Percentiles rank a stretch among this genome's conserved stretches.
These are phyloP conservation scores for Trypethelium eluteriae DNA, from an alignment of 495 filamentous ascomycete genomes.

Conservation along the genomic window DNA sequence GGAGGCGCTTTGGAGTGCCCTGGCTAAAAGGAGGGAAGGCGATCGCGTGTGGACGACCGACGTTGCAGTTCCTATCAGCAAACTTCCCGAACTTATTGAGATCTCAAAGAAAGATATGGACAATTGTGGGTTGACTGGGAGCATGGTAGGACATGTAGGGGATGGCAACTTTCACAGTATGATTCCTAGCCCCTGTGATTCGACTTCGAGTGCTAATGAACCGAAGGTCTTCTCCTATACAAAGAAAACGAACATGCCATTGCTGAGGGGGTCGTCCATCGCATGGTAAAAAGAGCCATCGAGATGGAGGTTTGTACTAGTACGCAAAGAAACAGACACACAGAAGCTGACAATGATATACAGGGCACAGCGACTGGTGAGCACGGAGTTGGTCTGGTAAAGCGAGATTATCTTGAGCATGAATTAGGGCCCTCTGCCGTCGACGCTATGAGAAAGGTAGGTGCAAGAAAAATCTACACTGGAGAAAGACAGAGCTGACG, in stretches of 20 bases:
- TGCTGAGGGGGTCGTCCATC: conserved; percentile 64
- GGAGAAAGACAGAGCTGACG: conserved; percentile 10
- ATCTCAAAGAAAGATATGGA: conserved; percentile 66
- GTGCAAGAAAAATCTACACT: conserved; percentile 21
- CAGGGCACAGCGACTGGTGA: conserved; percentile 81
- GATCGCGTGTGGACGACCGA: conserved; percentile 79
- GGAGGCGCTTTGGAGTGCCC: conserved; percentile 53
- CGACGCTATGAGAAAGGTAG: conserved; percentile 69
- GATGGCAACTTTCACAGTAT: conserved; percentile 76
- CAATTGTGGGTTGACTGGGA: conserved; percentile 56
- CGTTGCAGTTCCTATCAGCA: conserved; percentile 70
- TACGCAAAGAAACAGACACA: not conserved
- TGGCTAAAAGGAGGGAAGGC: conserved; percentile 50
- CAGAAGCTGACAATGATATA: conserved; percentile 35
- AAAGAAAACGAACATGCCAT: conserved; percentile 55
- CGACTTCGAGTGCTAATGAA: not conserved
- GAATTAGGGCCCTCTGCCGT: conserved; percentile 66
- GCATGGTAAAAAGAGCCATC: conserved; percentile 77
- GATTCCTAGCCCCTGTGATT: conserved; percentile 22
- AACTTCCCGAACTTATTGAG: conserved; percentile 67
- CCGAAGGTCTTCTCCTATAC: conserved; percentile 58
- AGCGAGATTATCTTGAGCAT: conserved; percentile 69
- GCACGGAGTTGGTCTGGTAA: conserved; percentile 74
- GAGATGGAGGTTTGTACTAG: conserved; percentile 52
- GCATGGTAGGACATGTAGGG: conserved; percentile 75